Conservation (phyloP, 257 asterid genomes). For the Misopates orontium region DNA sequence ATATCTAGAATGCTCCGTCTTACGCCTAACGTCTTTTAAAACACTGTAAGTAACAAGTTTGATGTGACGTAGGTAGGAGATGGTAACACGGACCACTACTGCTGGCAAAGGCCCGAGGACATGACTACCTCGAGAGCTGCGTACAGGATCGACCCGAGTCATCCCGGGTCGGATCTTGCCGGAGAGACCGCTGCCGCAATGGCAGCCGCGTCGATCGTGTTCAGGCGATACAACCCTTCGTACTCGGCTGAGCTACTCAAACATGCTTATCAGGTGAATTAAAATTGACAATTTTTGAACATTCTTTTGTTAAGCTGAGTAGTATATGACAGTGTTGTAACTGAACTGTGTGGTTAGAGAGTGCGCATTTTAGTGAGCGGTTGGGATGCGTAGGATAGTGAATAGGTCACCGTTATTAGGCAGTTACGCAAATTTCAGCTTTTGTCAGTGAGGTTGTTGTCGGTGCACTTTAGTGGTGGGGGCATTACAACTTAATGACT, state of each 20-base stretch:
- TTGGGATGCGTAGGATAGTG: slow-evolving; percentile 11
- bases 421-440: not conserved
- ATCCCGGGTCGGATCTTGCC: slow-evolving; percentile 95
- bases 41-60: too few species aligned
- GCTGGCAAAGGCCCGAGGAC: slow-evolving; percentile 97
- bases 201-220: slow-evolving; percentile 91
- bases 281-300: not conserved
- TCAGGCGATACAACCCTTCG: slow-evolving; percentile 65
- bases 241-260: slow-evolving; percentile 75
- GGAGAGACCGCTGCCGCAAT: slow-evolving; percentile 96
- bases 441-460: not conserved
- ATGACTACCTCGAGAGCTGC: slow-evolving; percentile 92
- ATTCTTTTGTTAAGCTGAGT: too few species aligned
- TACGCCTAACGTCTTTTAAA: too few species aligned
- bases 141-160: slow-evolving; percentile 65
- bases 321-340: slow-evolving; percentile 24
- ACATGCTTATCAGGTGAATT: slow-evolving; percentile 73
- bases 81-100: slow-evolving; percentile 87
- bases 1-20: too few species aligned
- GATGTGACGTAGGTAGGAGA: slow-evolving; percentile 69
- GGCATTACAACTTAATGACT: too few species aligned
- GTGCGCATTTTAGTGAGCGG: slow-evolving; percentile 31
- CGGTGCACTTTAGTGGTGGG: slow-evolving; percentile 10
- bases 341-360: slow-evolving; percentile 1
- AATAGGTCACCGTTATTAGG: slow-evolving; percentile 10